Base-by-base conservation (phyloP, 805 yeast species). In the Maudiozyma bulderi region DNA sequence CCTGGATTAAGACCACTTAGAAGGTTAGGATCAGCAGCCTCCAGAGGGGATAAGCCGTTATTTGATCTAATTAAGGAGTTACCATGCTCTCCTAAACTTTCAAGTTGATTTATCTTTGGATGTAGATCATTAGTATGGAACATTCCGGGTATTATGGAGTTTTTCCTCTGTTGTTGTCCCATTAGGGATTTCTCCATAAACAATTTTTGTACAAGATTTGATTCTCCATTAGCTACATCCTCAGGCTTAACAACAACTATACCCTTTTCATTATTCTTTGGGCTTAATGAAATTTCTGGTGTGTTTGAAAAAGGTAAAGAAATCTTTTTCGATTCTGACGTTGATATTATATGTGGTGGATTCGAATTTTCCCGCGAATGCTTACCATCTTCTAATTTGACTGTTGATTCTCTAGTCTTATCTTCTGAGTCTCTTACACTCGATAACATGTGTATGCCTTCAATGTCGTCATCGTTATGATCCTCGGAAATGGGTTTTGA, bases 71-170 rank as follows among this genome's bases (percentile, higher is more conserved):
- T 38, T 15, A 37, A 35, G 15, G 38, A 8, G 14, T 34, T 30
- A 8, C 39, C 31, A 3, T 42, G 42, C 10, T 41, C 11, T 20
- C 43, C 32, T 9, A 35, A 20, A 38, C 34, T 38, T 30, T 42
- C 43, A 14, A 37, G 40, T 37, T 20, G 40, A 13, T 14, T 34
- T 15, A 28, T 11, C 4, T 41, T 37, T 10, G 13, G 30, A 20
- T 20, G 20, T 11, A 47, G 29, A 43, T 59, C 60, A 30, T 54
- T 54, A 14, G 57, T 56, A 38, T 57, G 62, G 43, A 58, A 60
- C 54, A 53, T 59, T 28, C 61, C 55, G 8, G 67, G 66, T 11
- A 61, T 59, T 32, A 61, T 46, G 5, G 66, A 63, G 42, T 61
- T 55, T 33, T 62, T 55, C 46, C 65, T 57, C 30, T 53, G 53